phyloP scores from a whole-genome alignment of 208 protist species.

The Crithidia brevicula region DNA sequence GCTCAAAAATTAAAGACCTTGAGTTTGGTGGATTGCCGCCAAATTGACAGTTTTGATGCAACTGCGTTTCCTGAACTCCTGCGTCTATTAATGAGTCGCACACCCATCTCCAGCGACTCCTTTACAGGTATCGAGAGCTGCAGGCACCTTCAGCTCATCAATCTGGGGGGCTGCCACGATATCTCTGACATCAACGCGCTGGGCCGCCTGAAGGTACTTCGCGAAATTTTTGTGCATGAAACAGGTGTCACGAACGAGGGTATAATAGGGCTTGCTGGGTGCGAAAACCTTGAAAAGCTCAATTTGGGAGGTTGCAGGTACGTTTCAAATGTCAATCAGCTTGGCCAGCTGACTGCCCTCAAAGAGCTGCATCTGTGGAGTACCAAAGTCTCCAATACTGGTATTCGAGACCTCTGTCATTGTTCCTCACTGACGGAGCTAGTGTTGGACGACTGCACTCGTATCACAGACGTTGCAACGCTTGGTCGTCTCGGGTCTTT shows the following conservation, averaged over 20 bases:
- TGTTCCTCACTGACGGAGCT: conserved; percentile 50
- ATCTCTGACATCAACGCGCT: conserved; percentile 16
- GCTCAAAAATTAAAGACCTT: conserved; percentile 2
- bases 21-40: conserved; percentile 25
- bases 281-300: conserved; percentile 44
- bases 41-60: conserved; percentile 11
- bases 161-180: conserved; percentile 19
- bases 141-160: conserved; percentile 14
- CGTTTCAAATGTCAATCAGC: conserved; percentile 57
- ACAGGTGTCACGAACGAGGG: conserved; percentile 39
- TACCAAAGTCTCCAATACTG: conserved; percentile 47
- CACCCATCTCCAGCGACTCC: conserved; percentile 2
- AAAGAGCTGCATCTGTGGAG: conserved; percentile 65
- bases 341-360: conserved; percentile 29
- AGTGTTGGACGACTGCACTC: conserved; percentile 48
- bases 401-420: conserved; percentile 34
- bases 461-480: conserved; percentile 44
- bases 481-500: conserved; percentile 33
- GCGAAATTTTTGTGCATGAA: conserved; percentile 54
- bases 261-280: conserved; percentile 32
- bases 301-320: conserved; percentile 47
- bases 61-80: conserved; percentile 15
- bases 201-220: conserved; percentile 15
- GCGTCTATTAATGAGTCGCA: conserved; percentile 14
- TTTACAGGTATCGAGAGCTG: conserved; percentile 15